Evolutionary conservation across 2,329 filamentous ascomycete genomes (phyloP), one percentile per base, ranked within the genome.

Genomic region (Westerdykella ornata): DNA sequence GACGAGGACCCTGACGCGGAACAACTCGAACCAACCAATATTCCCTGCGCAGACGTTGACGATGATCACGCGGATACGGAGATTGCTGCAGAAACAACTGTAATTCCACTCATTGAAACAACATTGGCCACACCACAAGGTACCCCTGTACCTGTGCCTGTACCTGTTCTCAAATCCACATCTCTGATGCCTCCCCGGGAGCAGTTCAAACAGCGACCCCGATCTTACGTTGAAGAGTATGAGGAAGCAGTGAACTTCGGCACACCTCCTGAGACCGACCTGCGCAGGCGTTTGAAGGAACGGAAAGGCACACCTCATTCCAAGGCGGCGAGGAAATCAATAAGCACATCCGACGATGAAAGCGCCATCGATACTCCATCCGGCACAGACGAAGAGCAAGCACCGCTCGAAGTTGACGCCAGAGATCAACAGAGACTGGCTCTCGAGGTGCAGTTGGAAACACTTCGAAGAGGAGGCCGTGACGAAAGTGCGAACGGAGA

Each of bases 241-340:
- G 43, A 44, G 29, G 33, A 44, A 20, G 30, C 35, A 15, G 39
- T 43, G 3, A 35, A 38, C 2, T 48, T 50, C 26, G 30, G 16
- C 6, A 55, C 52, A 6, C 51, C 56, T 3, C 46, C 46, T n/a
- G 42, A 46, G 9, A 45, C 42, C 5, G 47, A 49, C 5, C 42
- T 47, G 11, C 46, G 49, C 14, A 46, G 49, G 14, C 52, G 39
- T 14, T 31, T 57, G 5, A 54, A 53, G 12, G 44, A 43, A 19
- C 59, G 59, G 13, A 59, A 54, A 43, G 52, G 50, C 16, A 63
- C 60, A 5, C 60, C 60, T 7, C 51, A 54, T 17, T 46, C 53
- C 3, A 57, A 53, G 15, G 57, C 47, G 11, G 44, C 44, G 5
- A 41, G 44, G 2, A 31, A 5, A 17, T 8, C 30, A 9, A 33